Conservation (phyloP, 129 eudicot genomes). For the Tanacetum coccineum region DNA sequence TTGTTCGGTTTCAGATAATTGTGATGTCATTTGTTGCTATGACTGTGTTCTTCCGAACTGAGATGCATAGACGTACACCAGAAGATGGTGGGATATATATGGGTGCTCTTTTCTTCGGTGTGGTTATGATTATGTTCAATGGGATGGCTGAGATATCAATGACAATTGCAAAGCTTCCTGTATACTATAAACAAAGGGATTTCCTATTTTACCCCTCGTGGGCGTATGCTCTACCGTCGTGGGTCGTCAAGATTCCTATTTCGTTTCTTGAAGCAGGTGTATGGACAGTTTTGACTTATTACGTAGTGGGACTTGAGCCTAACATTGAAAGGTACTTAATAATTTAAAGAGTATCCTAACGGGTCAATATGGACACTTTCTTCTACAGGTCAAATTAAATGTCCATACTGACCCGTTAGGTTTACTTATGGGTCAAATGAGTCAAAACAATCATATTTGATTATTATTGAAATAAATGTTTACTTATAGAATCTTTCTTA, state of each 20-base stretch:
- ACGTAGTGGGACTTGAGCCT: slow-evolving; percentile 76
- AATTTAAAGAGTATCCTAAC: neutral
- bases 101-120: slow-evolving; percentile 54
- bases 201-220: slow-evolving; percentile 76
- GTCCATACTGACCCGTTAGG: no score
- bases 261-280: slow-evolving; percentile 53
- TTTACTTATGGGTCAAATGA: no score
- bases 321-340: slow-evolving; percentile 59
- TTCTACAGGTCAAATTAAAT: neutral
- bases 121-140: slow-evolving; percentile 41
- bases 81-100: slow-evolving; percentile 44
- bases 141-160: slow-evolving; percentile 75
- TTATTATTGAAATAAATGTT: no score
- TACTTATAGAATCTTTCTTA: no score
- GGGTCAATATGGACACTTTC: neutral
- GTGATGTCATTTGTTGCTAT: slow-evolving; percentile 36
- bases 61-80: slow-evolving; percentile 32
- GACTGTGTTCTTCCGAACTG: slow-evolving; percentile 67
- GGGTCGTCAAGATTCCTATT: slow-evolving; percentile 68
- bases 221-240: slow-evolving; percentile 70
- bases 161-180: slow-evolving; percentile 78
- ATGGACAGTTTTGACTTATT: slow-evolving; percentile 61
- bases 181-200: slow-evolving; percentile 78
- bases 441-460: no score
- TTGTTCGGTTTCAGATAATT: slow-evolving; percentile 20